phyloP scores from a whole-genome alignment of 2,329 filamentous ascomycete genomes.

The Hypoxylon sp. region DNA sequence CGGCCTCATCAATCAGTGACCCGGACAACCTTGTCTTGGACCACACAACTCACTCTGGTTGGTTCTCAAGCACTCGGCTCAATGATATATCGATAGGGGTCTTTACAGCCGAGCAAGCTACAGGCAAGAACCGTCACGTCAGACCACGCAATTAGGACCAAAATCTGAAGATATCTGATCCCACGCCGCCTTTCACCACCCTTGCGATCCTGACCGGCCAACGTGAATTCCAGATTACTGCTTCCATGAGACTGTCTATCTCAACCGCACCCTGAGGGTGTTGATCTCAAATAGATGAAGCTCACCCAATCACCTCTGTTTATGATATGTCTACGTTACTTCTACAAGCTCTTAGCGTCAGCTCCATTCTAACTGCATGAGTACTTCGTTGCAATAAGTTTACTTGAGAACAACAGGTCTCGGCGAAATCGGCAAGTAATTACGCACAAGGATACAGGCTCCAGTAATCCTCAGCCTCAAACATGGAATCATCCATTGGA shows the following conservation, averaged over 20 bases:
- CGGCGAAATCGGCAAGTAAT: constrained; percentile 21
- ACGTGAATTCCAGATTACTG: constrained; percentile 8
- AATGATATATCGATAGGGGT: constrained; percentile 21
- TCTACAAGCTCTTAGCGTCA: constrained; percentile 24
- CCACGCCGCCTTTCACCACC: not conserved
- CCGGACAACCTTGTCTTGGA: constrained; percentile 19
- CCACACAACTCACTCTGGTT: constrained; percentile 10
- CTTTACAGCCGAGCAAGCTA: constrained; percentile 22
- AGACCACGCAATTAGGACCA: constrained; percentile 25
- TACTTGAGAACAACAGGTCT: constrained; percentile 16
- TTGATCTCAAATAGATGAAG: constrained; percentile 21
- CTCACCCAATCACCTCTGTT: constrained; percentile 11
- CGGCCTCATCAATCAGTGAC: constrained; percentile 31
- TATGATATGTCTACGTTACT: constrained; percentile 12
- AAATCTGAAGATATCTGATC: constrained; percentile 2
- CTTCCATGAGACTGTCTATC: constrained; percentile 10
- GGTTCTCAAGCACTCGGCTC: constrained; percentile 9
- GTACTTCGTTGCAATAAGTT: not conserved
- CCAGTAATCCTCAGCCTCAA: constrained; percentile 36
- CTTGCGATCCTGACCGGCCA: constrained; percentile 8
- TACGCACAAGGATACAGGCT: constrained; percentile 20
- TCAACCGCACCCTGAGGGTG: constrained; percentile 12
- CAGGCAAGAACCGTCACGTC: constrained; percentile 8
- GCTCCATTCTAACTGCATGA: constrained; percentile 25
- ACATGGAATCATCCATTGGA: constrained; percentile 15